Evolutionary conservation across 2,329 filamentous ascomycete genomes (phyloP).

Genomic region (Sarocladium kiliense): DNA sequence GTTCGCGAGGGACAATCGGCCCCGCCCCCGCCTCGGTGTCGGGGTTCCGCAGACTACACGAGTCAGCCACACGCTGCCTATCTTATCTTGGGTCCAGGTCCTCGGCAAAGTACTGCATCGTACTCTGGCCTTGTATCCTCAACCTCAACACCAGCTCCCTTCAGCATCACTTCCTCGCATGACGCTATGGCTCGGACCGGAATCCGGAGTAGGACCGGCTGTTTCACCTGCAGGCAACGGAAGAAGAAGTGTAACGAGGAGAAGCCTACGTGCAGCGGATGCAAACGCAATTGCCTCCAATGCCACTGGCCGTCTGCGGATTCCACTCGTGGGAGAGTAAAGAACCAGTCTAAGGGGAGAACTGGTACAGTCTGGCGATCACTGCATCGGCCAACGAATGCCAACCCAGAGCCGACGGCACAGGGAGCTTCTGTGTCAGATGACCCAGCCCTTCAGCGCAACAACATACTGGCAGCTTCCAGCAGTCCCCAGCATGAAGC

Average conservation of each 20-base stretch:
- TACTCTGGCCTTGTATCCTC: too few species aligned
- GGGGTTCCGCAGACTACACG: too few species aligned
- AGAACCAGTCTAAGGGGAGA: not conserved
- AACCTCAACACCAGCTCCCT: too few species aligned
- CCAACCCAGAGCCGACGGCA: not conserved
- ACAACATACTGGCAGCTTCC: not conserved
- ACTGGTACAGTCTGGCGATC: not conserved
- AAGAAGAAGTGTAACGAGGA: constrained; percentile 53
- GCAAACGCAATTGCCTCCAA: constrained; percentile 46
- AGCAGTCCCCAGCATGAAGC: not conserved
- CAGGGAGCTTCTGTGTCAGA: not conserved
- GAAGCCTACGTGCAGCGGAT: constrained; percentile 47
- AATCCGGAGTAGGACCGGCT: constrained; percentile 34
- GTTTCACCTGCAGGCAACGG: constrained; percentile 44
- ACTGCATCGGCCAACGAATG: not conserved
- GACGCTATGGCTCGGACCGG: not conserved
- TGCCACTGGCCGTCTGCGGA: constrained; percentile 39
- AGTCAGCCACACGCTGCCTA: too few species aligned
- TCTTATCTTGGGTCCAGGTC: too few species aligned
- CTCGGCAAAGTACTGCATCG: too few species aligned
- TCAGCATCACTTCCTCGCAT: too few species aligned
- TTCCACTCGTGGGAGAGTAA: not conserved
- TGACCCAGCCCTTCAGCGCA: not conserved
- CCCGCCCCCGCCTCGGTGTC: too few species aligned
- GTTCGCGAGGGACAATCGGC: too few species aligned